Percentiles rank a stretch among this genome's conserved stretches.
phyloP scores from a whole-genome alignment of 192 early-diverging fungal genomes.

The Kappamyces sp. region DNA sequence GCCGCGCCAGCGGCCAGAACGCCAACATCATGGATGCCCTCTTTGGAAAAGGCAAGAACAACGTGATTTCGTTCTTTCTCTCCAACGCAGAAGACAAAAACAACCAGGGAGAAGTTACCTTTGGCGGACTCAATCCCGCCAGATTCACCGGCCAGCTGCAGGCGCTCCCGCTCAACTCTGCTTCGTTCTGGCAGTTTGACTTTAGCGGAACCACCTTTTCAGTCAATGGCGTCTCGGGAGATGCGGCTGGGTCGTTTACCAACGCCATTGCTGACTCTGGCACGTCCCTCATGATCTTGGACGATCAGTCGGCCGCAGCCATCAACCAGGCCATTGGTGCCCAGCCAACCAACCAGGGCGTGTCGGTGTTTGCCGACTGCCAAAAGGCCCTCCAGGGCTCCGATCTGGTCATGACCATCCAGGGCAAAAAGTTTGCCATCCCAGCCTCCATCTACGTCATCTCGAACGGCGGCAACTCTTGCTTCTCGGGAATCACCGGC shows the following conservation, averaged over 20 bases:
- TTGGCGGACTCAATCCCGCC: conserved; percentile 9
- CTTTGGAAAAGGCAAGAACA: not conserved
- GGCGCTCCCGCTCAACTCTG: conserved; percentile 24
- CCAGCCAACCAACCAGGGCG: not conserved
- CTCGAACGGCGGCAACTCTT: conserved; percentile 13
- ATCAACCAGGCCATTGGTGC: conserved; percentile 19
- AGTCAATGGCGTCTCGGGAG: conserved; percentile 5
- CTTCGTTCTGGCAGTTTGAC: conserved; percentile 27
- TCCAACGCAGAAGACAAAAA: conserved; percentile 8
- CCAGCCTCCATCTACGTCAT: conserved; percentile 19
- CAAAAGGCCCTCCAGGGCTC: conserved; percentile 11
- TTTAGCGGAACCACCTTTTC: conserved; percentile 2
- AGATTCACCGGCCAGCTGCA: conserved; percentile 39
- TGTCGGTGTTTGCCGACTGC: conserved; percentile 12
- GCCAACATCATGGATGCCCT: conserved; percentile 31
- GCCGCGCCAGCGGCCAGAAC: conserved; percentile 5
- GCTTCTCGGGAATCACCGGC: conserved; percentile 20
- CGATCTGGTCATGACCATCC: conserved; percentile 9
- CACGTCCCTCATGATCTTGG: conserved; percentile 13
- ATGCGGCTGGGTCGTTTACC: not conserved
- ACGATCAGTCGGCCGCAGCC: conserved; percentile 6
- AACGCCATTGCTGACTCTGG: conserved; percentile 14
- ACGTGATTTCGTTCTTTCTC: conserved; percentile 11
- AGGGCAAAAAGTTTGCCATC: conserved; percentile 5
- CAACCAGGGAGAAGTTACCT: conserved; percentile 13